These are phyloP conservation scores for Moesziomyces antarcticus DNA, from an alignment of 1,284 basidiomycete species.

Conservation along the genomic window DNA sequence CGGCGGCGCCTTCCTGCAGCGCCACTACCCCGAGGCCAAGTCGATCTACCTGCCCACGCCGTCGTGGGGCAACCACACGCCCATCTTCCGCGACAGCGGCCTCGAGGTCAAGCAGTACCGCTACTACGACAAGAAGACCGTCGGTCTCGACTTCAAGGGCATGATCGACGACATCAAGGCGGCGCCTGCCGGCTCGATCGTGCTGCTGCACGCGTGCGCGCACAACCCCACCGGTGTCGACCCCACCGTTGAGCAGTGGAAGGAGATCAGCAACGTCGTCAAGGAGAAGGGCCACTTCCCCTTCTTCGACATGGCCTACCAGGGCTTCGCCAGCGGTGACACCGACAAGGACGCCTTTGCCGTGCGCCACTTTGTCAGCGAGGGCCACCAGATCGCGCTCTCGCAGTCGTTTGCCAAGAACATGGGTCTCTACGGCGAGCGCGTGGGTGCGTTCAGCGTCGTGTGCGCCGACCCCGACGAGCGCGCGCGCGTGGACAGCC, in stretches of 20 bases:
- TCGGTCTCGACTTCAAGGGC: slow-evolving; percentile 67
- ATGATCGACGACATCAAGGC: slow-evolving; percentile 67
- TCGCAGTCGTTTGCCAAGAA: slow-evolving; percentile 67
- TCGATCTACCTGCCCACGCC: slow-evolving; percentile 92
- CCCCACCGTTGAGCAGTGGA: slow-evolving; percentile 67
- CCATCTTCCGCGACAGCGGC: slow-evolving; percentile 81
- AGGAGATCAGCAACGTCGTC: slow-evolving; percentile 63
- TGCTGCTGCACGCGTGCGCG: slow-evolving; percentile 72
- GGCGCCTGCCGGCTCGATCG: slow-evolving; percentile 71
- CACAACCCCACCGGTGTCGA: slow-evolving; percentile 71
- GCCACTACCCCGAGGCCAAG: slow-evolving; percentile 88
- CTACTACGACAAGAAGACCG: slow-evolving; percentile 69
- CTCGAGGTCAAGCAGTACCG: slow-evolving; percentile 91
- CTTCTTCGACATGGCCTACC: slow-evolving; percentile 94
- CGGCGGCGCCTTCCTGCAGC: slow-evolving; percentile 87
- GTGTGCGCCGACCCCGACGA: slow-evolving; percentile 65
- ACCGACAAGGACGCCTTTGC: slow-evolving; percentile 66
- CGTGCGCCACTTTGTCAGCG: slow-evolving; percentile 69
- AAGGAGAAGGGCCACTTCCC: slow-evolving; percentile 85
- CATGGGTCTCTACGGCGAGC: slow-evolving; percentile 69
- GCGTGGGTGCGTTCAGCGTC: slow-evolving; percentile 63
- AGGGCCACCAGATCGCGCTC: slow-evolving; percentile 64
- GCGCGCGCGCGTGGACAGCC: slow-evolving; percentile 65
- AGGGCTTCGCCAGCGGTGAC: slow-evolving; percentile 67
- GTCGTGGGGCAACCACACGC: slow-evolving; percentile 97